phyloP scores from a whole-genome alignment of 129 eudicot species.

The Flaveria robusta region DNA sequence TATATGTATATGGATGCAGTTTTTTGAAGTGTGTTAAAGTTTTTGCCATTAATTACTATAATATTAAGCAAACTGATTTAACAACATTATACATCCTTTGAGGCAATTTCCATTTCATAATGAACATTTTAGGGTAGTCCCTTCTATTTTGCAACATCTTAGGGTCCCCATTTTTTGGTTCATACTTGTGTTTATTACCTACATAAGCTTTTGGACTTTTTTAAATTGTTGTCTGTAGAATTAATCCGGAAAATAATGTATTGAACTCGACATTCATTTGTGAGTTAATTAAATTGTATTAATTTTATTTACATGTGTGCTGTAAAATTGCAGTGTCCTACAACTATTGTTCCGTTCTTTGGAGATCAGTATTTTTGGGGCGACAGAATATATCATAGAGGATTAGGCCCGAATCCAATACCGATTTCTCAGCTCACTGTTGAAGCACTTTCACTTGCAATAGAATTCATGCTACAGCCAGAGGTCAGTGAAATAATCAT shows the following conservation, averaged over 20 bases:
- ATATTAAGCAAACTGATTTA: not conserved
- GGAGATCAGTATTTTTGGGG: conserved; percentile 99
- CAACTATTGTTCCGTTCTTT: conserved; percentile 87
- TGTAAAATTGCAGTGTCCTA: conserved; percentile 78
- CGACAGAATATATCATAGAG: conserved; percentile 75
- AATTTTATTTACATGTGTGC: not conserved
- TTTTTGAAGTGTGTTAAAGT: not conserved
- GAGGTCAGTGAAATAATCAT: conserved; percentile 49
- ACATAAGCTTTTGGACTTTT: not conserved
- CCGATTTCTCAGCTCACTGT: conserved; percentile 73
- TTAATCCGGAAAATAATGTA: too few relatives aligned
- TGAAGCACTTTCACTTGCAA: conserved; percentile 82
- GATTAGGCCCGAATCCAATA: conserved; percentile 89
- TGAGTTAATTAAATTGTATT: conserved; percentile 8
- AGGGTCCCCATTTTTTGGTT: not conserved
- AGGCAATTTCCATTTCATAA: not conserved
- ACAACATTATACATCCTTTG: not conserved
- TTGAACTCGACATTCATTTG: not conserved
- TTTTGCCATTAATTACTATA: not conserved
- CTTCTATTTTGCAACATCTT: not conserved
- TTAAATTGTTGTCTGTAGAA: too few relatives aligned
- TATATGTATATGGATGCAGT: not conserved
- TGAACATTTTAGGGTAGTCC: not conserved
- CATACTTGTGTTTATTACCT: not conserved
- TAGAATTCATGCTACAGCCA: conserved; percentile 86